Evolutionary conservation across 73 alveolate genomes (phyloP), one percentile per base, ranked within the genome.

Genomic region (Uronychia binucleata): DNA sequence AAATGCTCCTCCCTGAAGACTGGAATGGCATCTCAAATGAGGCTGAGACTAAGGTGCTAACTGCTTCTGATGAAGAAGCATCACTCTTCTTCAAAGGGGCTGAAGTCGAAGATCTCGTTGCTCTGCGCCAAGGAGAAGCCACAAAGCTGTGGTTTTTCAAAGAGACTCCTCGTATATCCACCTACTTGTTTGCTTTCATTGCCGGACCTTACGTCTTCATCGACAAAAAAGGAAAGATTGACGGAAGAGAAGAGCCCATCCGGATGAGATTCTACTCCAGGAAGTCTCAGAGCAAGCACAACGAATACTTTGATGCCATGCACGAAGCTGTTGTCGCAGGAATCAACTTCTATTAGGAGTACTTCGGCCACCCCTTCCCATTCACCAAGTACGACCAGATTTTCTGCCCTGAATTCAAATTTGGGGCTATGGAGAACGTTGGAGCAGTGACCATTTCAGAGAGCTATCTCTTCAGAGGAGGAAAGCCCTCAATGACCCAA

Each of bases 21-120:
- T 98, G 99, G 99, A 91, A 88, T 8, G 98, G 96, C 0, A 87
- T 96, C 77, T 84, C 98, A 30, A 96, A 95, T 84, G 97, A 78
- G 30, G 46, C 77, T 26, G 77, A 81, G 30, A 14, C 28, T 35
- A n/a, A 30, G 81, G 28, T 26, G 25, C 75, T 11, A 28, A 26
- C 0, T 13, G 58, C 32, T 1, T 25, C 13, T 30, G 27, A 1
- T 27, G 33, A 14, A 28, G 1, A 31, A 81, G 57, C 28, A 60
- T n/a, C 1, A 31, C 28, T 19, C 28, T 30, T 0, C 59, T 31
- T 30, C 0, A 31, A 58, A 0, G 26, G n/a, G 28, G 28, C n/a
- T 1, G 81, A 75, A 81, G 58, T 81, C n/a, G 29, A 31, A 30
- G 81, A 81, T 13, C 14, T 58, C 25, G 32, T 25, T 0, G 30